Evolutionary conservation across 2,329 filamentous ascomycete species (phyloP), one percentile per base, ranked within the genome.

Genomic region (Fusarium mexicanum): DNA sequence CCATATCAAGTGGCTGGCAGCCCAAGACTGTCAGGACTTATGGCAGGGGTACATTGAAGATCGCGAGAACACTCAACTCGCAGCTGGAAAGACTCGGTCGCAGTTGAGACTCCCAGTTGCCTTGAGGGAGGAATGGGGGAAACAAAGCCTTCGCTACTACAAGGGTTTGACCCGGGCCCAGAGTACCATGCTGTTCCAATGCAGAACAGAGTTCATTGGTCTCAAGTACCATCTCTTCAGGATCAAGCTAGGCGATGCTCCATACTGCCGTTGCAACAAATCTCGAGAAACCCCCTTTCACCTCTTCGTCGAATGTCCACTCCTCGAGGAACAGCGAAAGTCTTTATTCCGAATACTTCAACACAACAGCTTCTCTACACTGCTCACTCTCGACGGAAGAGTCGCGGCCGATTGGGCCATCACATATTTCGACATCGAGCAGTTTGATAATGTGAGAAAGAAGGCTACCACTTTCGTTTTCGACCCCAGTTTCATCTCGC

Each of bases 111-210:
- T 59, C 13, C 55, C 41, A 12, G 29, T 29, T 17, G 55, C 41
- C 7, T 22, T 59, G n/a, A 5, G 10, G 6, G 57, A 66, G 47
- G 4, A 6, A 6, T 54, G 41, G 57, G 57, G 57, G 6, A 38
- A 8, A 11, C 13, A 41, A 16, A 65, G 63, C 22, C 38, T 61
- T 7, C 9, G 18, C 3, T 53, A 61, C 35, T 54, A 65, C 33
- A 26, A 18, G 4, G 40, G 40, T 10, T 35, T 54, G 63, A 40
- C 57, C 14, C 63, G 63, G 8, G 63, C 57, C 1, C 63, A 54
- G 40, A 61, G 44, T n/a, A 66, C 63, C 6, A 65, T 65, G 57
- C 57, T 65, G 35, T 31, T 65, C 6, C 47, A 65, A 17, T 65
- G 63, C 58, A 26, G 47, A 10, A 61, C 47, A 18, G 47, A 54